Evolutionary conservation across 805 yeast species (phyloP).

Genomic region (Nakazawaea wickerhamii): DNA sequence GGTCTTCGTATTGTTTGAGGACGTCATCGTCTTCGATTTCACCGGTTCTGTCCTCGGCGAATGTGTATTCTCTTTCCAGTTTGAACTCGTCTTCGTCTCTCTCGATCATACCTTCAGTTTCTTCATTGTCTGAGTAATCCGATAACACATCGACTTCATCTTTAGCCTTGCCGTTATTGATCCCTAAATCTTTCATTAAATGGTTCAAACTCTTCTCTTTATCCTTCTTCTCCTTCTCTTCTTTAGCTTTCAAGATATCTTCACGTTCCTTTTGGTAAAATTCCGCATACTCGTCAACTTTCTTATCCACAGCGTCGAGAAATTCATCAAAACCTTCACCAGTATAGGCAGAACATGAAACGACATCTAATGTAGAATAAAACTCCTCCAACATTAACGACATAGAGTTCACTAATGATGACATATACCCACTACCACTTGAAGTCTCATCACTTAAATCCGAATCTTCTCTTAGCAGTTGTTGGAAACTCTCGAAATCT

Average conservation of each 20-base stretch:
- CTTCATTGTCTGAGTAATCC: slow-evolving; percentile 48
- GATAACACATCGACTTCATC: slow-evolving; percentile 45
- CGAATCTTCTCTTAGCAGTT: slow-evolving; percentile 61
- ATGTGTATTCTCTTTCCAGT: slow-evolving; percentile 61
- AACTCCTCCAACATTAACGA: slow-evolving; percentile 94
- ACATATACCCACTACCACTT: slow-evolving; percentile 83
- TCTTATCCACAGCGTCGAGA: slow-evolving; percentile 73
- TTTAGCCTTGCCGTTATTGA: slow-evolving; percentile 29
- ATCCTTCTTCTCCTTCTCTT: slow-evolving; percentile 64
- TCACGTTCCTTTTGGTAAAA: slow-evolving; percentile 86
- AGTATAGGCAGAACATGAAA: slow-evolving; percentile 86
- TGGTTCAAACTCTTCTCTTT: slow-evolving; percentile 67
- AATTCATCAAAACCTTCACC: slow-evolving; percentile 95
- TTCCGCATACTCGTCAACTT: slow-evolving; percentile 81
- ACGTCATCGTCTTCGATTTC: slow-evolving; percentile 52
- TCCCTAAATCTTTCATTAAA: slow-evolving; percentile 83
- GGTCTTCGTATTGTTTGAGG: slow-evolving; percentile 67
- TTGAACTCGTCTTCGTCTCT: slow-evolving; percentile 33
- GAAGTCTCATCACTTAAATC: slow-evolving; percentile 59
- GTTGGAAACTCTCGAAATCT: slow-evolving; percentile 89
- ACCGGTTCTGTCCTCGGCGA: slow-evolving; percentile 56
- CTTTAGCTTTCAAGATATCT: slow-evolving; percentile 67
- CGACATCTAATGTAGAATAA: slow-evolving; percentile 87
- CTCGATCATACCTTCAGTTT: slow-evolving; percentile 39
- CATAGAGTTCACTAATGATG: slow-evolving; percentile 90